Base-by-base conservation (phyloP, 169 alveolate genomes). In the Plasmodium gallinaceum region DNA sequence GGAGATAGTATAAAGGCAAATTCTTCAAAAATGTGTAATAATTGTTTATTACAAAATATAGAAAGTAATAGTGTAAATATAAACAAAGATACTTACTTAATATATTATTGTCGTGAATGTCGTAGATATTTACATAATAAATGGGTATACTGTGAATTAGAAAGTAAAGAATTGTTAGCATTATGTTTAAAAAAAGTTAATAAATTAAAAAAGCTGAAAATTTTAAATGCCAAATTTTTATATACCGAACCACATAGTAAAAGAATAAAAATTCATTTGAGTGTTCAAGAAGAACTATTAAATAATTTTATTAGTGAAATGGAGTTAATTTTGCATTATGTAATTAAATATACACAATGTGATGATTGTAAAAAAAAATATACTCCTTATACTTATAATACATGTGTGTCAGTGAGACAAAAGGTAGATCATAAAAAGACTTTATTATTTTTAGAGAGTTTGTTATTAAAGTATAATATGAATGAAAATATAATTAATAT, bases 381-480 rank as follows among this genome's bases (percentile, higher is more conserved):
- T 94, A 99, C 99, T n/a, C 99, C 99, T 1, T 99, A 99, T 93
- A 97, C 98, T 9, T 99, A 99, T 99, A 96, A 96, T 46, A 98
- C 99, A 22, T 90, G 96, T 80, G 99, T 98, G 58, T 97, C 98
- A 92, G 96, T 98, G 20, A 95, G 99, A 72, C 99, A 99, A 92
- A 98, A 98, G 92, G 99, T 98, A 22, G 98, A 96, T 64, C 99
- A 98, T 91, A 98, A 98, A 93, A 93, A 99, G 65, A 98, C 99
- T 9, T 96, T 99, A 93, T 91, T 97, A 54, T 97, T 95, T 92
- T 93, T 99, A 65, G 99, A 99, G 93, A 98, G 98, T 96, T 92
- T 98, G 64, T 94, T 99, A 64, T 88, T 99, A 65, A 97, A 98
- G 96, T 96, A 97, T 92, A 97, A 97, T 88, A 98, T 98, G 74